Percentiles rank a stretch among this genome's conserved stretches.
Conservation (phyloP, 768 basidiomycete genomes). For the Pleurotus citrinopileatus region DNA sequence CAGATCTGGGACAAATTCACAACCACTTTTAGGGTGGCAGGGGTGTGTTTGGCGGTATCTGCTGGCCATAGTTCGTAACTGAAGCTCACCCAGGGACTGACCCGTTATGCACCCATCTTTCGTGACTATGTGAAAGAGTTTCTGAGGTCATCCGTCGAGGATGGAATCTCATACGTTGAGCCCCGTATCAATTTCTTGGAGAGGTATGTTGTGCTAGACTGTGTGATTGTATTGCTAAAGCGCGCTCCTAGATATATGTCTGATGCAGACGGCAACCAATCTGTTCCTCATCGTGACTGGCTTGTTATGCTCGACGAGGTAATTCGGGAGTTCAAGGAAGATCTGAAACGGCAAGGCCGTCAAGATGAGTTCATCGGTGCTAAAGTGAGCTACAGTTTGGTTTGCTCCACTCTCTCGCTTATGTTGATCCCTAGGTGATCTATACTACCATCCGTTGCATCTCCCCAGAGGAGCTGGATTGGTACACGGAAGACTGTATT, state of each 20-base stretch:
- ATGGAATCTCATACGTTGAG: slow-evolving; percentile 73
- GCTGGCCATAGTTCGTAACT: too few species aligned
- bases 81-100: slow-evolving; percentile 45
- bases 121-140: slow-evolving; percentile 60
- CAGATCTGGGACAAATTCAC: slow-evolving; percentile 81
- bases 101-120: slow-evolving; percentile 57
- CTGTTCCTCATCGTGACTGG: slow-evolving; percentile 60
- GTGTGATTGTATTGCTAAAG: neutral
- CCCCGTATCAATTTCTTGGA: slow-evolving; percentile 60
- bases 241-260: slow-evolving; percentile 44
- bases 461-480: slow-evolving; percentile 52
- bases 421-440: slow-evolving; percentile 50
- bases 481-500: slow-evolving; percentile 75
- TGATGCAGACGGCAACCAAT: slow-evolving; percentile 52
- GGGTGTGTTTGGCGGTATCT: slow-evolving; percentile 31
- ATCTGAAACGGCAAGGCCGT: slow-evolving; percentile 49
- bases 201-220: slow-evolving; percentile 36
- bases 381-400: slow-evolving; percentile 36
- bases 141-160: slow-evolving; percentile 57
- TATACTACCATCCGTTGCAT: slow-evolving; percentile 62
- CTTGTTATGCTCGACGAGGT: slow-evolving; percentile 49
- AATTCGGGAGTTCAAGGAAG: slow-evolving; percentile 48
- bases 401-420: neutral
- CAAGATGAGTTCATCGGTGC: slow-evolving; percentile 65
- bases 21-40: slow-evolving; percentile 47